Evolutionary conservation across 176 grass and related monocot genomes (phyloP).

Genomic region (Themeda triandra): DNA sequence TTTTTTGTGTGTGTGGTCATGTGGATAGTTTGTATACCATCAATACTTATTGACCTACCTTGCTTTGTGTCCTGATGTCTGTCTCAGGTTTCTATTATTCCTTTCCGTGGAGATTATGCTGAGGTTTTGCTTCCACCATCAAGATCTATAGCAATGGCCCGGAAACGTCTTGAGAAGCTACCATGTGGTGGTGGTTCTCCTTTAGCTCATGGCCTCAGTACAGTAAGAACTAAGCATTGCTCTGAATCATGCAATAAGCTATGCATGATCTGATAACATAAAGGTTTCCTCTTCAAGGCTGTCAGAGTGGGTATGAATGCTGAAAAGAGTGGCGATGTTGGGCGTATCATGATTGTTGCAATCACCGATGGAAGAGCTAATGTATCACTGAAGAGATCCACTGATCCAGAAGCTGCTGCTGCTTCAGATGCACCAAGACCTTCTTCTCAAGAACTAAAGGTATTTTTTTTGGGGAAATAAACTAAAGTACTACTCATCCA

Average conservation of each 20-base stretch:
- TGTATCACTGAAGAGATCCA: slow-evolving; percentile 89
- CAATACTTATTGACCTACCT: neutral
- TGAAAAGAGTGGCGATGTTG: slow-evolving; percentile 98
- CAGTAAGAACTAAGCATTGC: slow-evolving; percentile 47
- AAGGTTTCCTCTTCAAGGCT: slow-evolving; percentile 46
- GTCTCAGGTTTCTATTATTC: slow-evolving; percentile 87
- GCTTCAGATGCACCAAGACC: slow-evolving; percentile 82
- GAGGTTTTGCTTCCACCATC: slow-evolving; percentile 95
- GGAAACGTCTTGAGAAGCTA: slow-evolving; percentile 92
- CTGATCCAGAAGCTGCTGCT: slow-evolving; percentile 83
- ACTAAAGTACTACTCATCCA: slow-evolving; percentile 24
- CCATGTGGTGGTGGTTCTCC: slow-evolving; percentile 98
- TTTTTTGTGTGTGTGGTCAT: neutral
- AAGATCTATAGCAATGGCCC: slow-evolving; percentile 98
- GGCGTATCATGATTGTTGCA: slow-evolving; percentile 96
- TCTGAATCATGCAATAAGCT: slow-evolving; percentile 10
- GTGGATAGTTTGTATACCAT: slow-evolving; percentile 12
- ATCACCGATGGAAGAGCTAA: slow-evolving; percentile 98
- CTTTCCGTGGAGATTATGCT: slow-evolving; percentile 97
- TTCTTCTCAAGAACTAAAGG: slow-evolving; percentile 90
- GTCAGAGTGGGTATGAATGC: slow-evolving; percentile 99
- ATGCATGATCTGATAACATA: slow-evolving; percentile 16
- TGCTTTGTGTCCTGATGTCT: slow-evolving; percentile 14
- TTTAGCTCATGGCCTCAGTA: slow-evolving; percentile 94
- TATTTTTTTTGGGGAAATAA: no score